Base-by-base conservation (phyloP, 1,284 basidiomycete genomes). In the Phellinidium pouzarii region DNA sequence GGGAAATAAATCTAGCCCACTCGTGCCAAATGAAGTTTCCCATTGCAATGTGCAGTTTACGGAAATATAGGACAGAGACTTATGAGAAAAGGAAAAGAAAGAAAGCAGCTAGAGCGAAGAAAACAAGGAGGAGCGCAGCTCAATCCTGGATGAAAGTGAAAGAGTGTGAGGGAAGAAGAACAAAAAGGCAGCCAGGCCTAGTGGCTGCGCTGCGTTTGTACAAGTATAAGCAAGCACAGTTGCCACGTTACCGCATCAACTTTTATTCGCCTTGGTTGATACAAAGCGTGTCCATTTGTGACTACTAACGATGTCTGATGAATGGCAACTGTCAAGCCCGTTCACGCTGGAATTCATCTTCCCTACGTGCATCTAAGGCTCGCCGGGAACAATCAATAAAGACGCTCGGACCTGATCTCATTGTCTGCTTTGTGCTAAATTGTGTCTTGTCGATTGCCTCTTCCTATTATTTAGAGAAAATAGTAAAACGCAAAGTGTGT, bases 21-120 rank as follows among this genome's bases (percentile, higher is more conserved):
- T 91, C 80, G 69, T 89, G 82, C 87, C 88, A 92, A 60, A 91
- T 71, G 59, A 93, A 73, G 53, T 82, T 83, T 59, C 89, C 91
- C 90, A 92, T 92, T 58, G 58, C 65, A 34, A 34, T 34, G 31
- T 8, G 14, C 31, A 14, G 31, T 34, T 34, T 34, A 34, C 31
- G 14, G 31, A 34, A 3, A 14, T 11, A 34, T 3, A 14, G 31
- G 31, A 3, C 31, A 14, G 31, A 34, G 31, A 34, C 9, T 34
- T 34, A 11, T 3, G 31, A 42, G 43, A 20, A n/a, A 54, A 58
- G 44, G 31, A 43, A 42, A 55, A 56, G 47, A 58, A 55, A 57
- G 48, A 50, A 52, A 47, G 46, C n/a, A n/a, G n/a, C 41, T 50
- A 26, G 56, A 57, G 54, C 52, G 61, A 54, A 58, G 59, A 58